Conservation (phyloP, 2,329 filamentous ascomycete species). For the Curvularia spicifera region DNA sequence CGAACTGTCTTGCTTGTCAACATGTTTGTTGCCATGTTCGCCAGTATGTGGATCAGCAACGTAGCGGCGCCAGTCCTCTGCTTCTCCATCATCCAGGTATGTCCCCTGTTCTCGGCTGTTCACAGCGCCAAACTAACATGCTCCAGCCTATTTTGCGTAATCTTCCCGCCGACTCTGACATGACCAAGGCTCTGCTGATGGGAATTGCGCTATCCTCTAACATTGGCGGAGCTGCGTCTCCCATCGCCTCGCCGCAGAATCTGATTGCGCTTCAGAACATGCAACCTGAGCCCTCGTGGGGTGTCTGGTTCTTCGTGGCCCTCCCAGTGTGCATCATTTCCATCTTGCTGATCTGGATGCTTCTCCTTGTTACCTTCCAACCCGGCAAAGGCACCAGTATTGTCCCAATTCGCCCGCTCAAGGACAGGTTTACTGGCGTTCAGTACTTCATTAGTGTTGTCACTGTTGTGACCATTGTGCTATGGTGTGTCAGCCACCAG, state of each 20-base stretch:
- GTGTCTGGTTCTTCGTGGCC: conserved; percentile 95
- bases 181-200: conserved; percentile 93
- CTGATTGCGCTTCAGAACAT: conserved; percentile 97
- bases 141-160: conserved; percentile 90
- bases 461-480: conserved; percentile 80
- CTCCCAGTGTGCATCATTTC: conserved; percentile 91
- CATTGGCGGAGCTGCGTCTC: conserved; percentile 93
- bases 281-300: conserved; percentile 89
- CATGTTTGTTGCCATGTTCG: conserved; percentile 98
- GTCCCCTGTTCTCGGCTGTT: conserved; percentile 14
- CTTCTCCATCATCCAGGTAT: conserved; percentile 93
- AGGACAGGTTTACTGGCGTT: conserved; percentile 83
- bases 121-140: conserved; percentile 15
- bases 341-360: conserved; percentile 84
- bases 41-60: conserved; percentile 99
- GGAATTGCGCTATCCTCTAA: conserved; percentile 95
- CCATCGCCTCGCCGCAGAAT: conserved; percentile 96
- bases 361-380: conserved; percentile 84
- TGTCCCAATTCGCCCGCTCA: conserved; percentile 86
- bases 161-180: conserved; percentile 84
- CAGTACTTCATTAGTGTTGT: conserved; percentile 92
- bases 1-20: conserved; percentile 91
- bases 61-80: conserved; percentile 96
- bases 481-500: conserved; percentile 94
- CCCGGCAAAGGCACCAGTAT: conserved; percentile 86